Evolutionary conservation across 257 asterid species (phyloP), one percentile per base, ranked within the genome.

Genomic region (Phtheirospermum japonicum): DNA sequence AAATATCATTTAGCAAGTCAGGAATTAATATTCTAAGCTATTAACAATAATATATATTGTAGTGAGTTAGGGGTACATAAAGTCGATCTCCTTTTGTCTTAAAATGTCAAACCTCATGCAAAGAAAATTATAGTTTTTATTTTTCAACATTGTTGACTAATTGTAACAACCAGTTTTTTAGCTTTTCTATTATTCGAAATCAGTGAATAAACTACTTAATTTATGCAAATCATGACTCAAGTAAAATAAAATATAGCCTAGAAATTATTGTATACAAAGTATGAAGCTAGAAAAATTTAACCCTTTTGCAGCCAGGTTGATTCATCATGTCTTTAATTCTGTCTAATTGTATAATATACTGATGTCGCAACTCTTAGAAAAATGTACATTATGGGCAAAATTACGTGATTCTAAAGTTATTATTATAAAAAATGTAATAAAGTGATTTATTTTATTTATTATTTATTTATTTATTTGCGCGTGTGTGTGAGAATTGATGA

Each of bases 121-220:
- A 61, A 61, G 26, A 48, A 58, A 59, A 32, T 59, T 49, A 60
- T 42, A 11, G 1, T 10, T 9, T 2, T 42, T 42, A 49, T 68
- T 37, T 6, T 6, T 26, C 46, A 17, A 26, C 32, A 36, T 36
- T 61, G 70, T 62, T 73, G 73, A 73, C 73, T 54, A 48, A 57
- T 56, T 55, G 36, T 63, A 37, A 49, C 62, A 14, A 62, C 31
- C 28, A 28, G n/a, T 42, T 55, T 60, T 14, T 30, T 6, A 50
- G 8, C 13, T 23, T 46, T 39, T 50, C 9, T 37, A 20, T 39
- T 63, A 60, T 61, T 48, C 48, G n/a, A 30, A 48, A 34, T 59
- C 45, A 26, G 34, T 63, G 43, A 39, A 48, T 17, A n/a, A 23
- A 23, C 43, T 63, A 65, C 13, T 42, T 13, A 13, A 42, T 23